phyloP scores from a whole-genome alignment of 768 basidiomycete genomes.

The Leucocoprinus sp. region DNA sequence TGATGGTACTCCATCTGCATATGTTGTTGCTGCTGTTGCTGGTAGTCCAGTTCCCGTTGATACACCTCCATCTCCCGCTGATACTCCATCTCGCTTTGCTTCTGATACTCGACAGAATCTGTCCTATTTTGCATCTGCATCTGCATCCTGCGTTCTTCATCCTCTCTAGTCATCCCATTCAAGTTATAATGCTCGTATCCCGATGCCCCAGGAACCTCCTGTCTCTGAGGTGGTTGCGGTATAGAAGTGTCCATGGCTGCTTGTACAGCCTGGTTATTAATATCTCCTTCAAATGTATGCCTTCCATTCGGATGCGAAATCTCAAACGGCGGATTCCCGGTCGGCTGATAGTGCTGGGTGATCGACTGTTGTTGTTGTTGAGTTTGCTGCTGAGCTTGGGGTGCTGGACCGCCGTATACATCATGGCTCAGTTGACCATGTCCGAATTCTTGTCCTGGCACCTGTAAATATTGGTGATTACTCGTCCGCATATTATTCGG shows the following conservation, averaged over 20 bases:
- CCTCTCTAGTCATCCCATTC: slow-evolving; percentile 23
- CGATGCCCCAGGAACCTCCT: neutral
- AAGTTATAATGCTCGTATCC: slow-evolving; percentile 15
- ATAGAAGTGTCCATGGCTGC: slow-evolving; percentile 25
- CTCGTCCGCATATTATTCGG: neutral
- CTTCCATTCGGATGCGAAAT: slow-evolving; percentile 51
- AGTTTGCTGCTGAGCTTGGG: neutral
- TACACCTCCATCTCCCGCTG: no score
- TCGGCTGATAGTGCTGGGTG: slow-evolving; percentile 25
- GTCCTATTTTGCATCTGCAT: slow-evolving; percentile 13
- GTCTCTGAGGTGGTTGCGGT: neutral
- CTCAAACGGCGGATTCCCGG: slow-evolving; percentile 37
- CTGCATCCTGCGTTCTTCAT: slow-evolving; percentile 17
- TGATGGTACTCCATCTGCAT: slow-evolving; percentile 16
- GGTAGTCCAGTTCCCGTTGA: no score
- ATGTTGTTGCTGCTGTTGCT: slow-evolving; percentile 16
- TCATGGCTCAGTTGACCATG: no score
- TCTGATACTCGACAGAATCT: slow-evolving; percentile 13
- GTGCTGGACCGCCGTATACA: neutral
- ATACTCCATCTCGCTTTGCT: slow-evolving; percentile 14
- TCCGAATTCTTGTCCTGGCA: neutral
- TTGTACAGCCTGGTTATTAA: slow-evolving; percentile 41
- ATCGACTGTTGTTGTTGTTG: slow-evolving; percentile 16
- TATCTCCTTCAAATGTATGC: slow-evolving; percentile 46
- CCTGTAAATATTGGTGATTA: neutral